phyloP scores from a whole-genome alignment of 768 basidiomycete species.

The Russula virescens region DNA sequence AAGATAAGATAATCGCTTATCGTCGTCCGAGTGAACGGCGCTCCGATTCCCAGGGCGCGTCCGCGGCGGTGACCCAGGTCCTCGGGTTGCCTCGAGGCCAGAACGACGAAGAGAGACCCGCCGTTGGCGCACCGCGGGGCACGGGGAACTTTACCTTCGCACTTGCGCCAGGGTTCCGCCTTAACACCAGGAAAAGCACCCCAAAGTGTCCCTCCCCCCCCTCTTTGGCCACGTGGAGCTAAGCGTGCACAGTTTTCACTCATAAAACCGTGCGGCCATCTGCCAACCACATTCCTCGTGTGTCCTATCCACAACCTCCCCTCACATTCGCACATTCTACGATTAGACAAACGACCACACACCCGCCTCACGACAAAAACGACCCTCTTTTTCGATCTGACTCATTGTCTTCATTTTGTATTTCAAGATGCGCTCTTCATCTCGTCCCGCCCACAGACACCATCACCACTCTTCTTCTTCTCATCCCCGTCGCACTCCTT shows the following conservation, averaged over 20 bases:
- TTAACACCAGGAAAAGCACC: background rate
- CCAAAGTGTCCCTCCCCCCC: background rate
- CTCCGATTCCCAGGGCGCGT: too few relatives aligned
- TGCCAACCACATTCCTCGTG: conserved; percentile 22
- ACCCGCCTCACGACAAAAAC: conserved; percentile 29
- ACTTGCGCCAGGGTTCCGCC: background rate
- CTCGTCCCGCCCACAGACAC: conserved; percentile 28
- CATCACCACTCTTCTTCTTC: conserved; percentile 14
- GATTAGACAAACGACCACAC: conserved; percentile 14
- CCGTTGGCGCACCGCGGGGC: background rate
- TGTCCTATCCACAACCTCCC: conserved; percentile 7
- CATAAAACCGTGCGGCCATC: conserved; percentile 20
- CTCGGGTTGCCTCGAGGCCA: background rate
- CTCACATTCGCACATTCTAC: conserved; percentile 16
- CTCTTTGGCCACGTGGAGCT: conserved; percentile 2
- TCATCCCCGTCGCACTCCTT: conserved; percentile 10
- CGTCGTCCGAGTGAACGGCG: too few relatives aligned
- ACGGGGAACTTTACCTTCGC: background rate
- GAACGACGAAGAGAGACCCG: background rate
- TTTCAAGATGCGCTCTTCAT: conserved; percentile 28
- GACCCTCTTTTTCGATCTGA: conserved; percentile 27
- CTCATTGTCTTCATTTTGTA: conserved; percentile 30
- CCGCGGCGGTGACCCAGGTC: too few relatives aligned
- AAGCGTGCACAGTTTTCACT: conserved; percentile 16
- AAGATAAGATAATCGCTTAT: background rate